Evolutionary conservation across 768 basidiomycete genomes (phyloP).

Genomic region (Leucogyrophana mollusca): DNA sequence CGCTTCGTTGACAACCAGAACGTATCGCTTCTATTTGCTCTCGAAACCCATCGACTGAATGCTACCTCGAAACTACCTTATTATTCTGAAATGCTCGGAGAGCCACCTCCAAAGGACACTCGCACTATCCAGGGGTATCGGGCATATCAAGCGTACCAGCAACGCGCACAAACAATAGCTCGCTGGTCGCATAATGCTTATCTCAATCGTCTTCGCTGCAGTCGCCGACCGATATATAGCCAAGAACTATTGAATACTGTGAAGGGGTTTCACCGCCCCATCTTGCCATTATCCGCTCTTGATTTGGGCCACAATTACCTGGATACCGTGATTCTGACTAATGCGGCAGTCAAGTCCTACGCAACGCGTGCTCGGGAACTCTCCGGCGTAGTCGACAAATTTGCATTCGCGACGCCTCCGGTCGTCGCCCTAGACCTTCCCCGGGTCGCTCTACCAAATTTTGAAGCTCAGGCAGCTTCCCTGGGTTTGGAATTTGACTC

Average conservation of each 20-base stretch:
- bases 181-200: slow-evolving; percentile 73
- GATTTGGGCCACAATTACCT: slow-evolving; percentile 38
- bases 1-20: slow-evolving; percentile 58
- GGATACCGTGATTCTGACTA: slow-evolving; percentile 40
- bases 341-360: slow-evolving; percentile 63
- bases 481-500: slow-evolving; percentile 58
- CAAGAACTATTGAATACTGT: slow-evolving; percentile 45
- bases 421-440: slow-evolving; percentile 78
- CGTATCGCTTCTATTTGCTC: slow-evolving; percentile 49
- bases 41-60: slow-evolving; percentile 55
- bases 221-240: slow-evolving; percentile 40
- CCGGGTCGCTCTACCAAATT: slow-evolving; percentile 53
- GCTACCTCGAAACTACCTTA: slow-evolving; percentile 56
- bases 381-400: slow-evolving; percentile 55
- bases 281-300: slow-evolving; percentile 51
- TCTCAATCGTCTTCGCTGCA: slow-evolving; percentile 73
- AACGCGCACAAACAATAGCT: slow-evolving; percentile 49
- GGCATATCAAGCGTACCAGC: slow-evolving; percentile 45
- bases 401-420: slow-evolving; percentile 79
- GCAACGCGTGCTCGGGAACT: slow-evolving; percentile 54
- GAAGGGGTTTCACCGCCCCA: slow-evolving; percentile 37
- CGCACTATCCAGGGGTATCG: slow-evolving; percentile 75
- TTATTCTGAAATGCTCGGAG: slow-evolving; percentile 52
- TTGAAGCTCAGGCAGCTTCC: slow-evolving; percentile 22
- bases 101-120: slow-evolving; percentile 70